These are phyloP conservation scores for Furculomyces boomerangus DNA, from an alignment of 371 early-diverging fungal genomes.

Conservation along the genomic window DNA sequence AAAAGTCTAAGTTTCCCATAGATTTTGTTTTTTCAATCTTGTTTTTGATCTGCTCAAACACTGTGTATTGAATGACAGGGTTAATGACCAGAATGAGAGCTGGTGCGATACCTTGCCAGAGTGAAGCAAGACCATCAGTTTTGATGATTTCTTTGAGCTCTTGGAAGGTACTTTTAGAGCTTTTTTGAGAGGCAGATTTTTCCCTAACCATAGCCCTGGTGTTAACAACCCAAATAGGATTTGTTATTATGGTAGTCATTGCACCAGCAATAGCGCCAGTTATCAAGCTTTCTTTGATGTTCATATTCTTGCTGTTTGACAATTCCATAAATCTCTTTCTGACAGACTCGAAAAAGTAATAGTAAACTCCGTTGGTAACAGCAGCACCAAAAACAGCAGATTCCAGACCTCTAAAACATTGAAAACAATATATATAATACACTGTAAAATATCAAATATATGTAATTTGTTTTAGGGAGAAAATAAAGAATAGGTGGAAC, in stretches of 20 bases:
- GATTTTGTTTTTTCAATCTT: slow-evolving; percentile 24
- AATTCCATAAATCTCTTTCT: slow-evolving; percentile 66
- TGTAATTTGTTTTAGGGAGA: too few relatives aligned
- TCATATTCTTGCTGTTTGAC: slow-evolving; percentile 40
- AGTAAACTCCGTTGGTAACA: slow-evolving; percentile 87
- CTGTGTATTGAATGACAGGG: slow-evolving; percentile 95
- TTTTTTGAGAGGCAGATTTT: slow-evolving; percentile 4
- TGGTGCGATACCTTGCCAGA: slow-evolving; percentile 79
- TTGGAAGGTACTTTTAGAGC: slow-evolving; percentile 10
- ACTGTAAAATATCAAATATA: too few relatives aligned
- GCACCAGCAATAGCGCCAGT: slow-evolving; percentile 85
- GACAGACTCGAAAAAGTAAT: slow-evolving; percentile 85
- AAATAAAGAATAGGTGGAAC: neutral
- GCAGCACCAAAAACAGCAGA: slow-evolving; percentile 92
- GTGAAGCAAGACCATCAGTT: slow-evolving; percentile 66
- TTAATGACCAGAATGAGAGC: slow-evolving; percentile 92
- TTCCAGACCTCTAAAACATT: slow-evolving; percentile 55
- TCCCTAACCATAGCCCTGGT: slow-evolving; percentile 4
- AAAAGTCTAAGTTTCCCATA: slow-evolving; percentile 73
- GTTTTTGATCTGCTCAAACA: slow-evolving; percentile 82
- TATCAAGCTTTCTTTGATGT: slow-evolving; percentile 69
- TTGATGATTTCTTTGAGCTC: slow-evolving; percentile 44
- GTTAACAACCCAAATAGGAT: slow-evolving; percentile 96
- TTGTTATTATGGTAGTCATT: slow-evolving; percentile 71
- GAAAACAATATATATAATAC: neutral